Conservation (phyloP, 176 grass and related monocot species). For the Aegilops sharonensis region DNA sequence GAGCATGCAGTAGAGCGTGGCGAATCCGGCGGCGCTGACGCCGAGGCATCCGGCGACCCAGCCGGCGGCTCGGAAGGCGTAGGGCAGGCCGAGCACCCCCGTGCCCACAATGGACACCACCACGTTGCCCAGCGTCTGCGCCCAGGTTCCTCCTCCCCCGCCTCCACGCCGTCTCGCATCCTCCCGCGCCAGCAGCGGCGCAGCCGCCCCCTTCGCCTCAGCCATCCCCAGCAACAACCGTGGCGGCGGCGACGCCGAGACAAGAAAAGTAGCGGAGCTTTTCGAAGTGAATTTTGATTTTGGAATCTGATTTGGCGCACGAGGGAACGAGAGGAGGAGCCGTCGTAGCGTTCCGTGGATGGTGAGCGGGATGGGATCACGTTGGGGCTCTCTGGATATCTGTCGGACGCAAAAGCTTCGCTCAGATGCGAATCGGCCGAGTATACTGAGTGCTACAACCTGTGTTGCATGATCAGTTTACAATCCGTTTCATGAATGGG, state of each 20-base stretch:
- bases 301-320: no score
- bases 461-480: no score
- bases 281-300: no score
- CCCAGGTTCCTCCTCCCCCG: conserved; percentile 45
- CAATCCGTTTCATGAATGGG: no score
- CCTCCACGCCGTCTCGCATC: neutral
- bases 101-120: conserved; percentile 92
- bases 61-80: conserved; percentile 74
- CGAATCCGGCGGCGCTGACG: conserved; percentile 50
- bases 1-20: conserved; percentile 91
- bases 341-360: no score
- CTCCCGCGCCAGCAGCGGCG: conserved; percentile 35
- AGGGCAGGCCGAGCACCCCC: conserved; percentile 84
- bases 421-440: no score
- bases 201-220: neutral
- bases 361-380: no score
- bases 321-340: no score
- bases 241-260: neutral
- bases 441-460: no score
- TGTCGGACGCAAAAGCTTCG: no score
- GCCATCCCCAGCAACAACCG: conserved; percentile 8
- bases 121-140: conserved; percentile 82
- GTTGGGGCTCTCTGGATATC: no score
- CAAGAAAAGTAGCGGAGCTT: no score
- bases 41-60: conserved; percentile 73